Conservation (phyloP, 345 rosid genomes). For the Acer saccharum region DNA sequence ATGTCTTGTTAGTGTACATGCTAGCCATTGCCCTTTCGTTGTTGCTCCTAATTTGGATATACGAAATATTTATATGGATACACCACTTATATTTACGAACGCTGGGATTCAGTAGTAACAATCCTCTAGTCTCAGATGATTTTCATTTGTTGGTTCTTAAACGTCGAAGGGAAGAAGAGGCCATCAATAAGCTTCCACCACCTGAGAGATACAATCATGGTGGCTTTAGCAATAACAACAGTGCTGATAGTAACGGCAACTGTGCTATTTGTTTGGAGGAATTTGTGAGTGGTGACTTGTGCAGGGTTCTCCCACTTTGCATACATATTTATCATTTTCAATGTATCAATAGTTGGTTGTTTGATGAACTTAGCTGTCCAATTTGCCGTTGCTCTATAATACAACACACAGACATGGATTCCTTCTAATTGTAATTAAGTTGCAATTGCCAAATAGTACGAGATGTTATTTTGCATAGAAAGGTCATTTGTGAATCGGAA, state of each 20-base stretch:
- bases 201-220: not conserved
- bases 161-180: not conserved
- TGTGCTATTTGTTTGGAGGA: slow-evolving; percentile 14
- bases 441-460: too few relatives aligned
- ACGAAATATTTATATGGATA: not conserved
- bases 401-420: too few relatives aligned
- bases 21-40: not conserved
- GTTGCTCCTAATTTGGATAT: not conserved
- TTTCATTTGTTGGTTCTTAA: not conserved
- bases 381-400: not conserved
- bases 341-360: slow-evolving; percentile 5
- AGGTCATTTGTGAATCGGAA: too few relatives aligned
- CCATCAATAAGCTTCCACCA: not conserved
- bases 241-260: not conserved
- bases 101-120: too few relatives aligned
- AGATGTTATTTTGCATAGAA: too few relatives aligned
- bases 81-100: not conserved
- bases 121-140: not conserved
- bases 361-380: slow-evolving; percentile 5
- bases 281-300: slow-evolving; percentile 7
- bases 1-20: not conserved
- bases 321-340: slow-evolving; percentile 7
- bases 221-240: not conserved
- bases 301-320: slow-evolving; percentile 7
- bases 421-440: too few relatives aligned